phyloP scores from a whole-genome alignment of 73 alveolate species.

The Paramecium biaurelia region DNA sequence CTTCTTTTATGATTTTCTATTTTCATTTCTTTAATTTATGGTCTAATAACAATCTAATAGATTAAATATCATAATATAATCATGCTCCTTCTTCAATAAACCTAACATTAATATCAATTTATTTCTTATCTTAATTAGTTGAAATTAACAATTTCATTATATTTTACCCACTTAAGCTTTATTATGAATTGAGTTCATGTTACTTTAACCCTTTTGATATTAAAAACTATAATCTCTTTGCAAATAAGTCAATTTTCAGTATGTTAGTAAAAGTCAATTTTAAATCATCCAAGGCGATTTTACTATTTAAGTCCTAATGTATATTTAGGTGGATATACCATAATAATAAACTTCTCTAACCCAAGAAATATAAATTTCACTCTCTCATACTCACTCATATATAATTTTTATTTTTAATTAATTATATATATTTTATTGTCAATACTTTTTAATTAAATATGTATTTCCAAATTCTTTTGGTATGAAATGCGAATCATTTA shows the following conservation, averaged over 20 bases:
- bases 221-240: not conserved
- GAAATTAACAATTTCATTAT: not conserved
- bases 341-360: not conserved
- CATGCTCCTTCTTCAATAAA: not conserved
- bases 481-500: not conserved
- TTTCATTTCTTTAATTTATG: too few relatives aligned
- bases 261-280: not conserved
- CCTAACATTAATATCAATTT: not conserved
- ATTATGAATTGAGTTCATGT: not conserved
- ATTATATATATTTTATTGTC: not conserved
- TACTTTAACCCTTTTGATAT: not conserved
- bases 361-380: slow-evolving; percentile 15
- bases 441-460: not conserved
- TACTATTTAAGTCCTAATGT: slow-evolving; percentile 1
- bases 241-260: not conserved
- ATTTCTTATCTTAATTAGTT: not conserved
- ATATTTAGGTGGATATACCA: not conserved
- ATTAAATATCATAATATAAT: not conserved
- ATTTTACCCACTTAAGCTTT: not conserved
- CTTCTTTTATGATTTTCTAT: too few relatives aligned
- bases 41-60: too few relatives aligned
- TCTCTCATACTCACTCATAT: not conserved
- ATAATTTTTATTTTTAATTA: too few relatives aligned
- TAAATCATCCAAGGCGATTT: slow-evolving; percentile 13
- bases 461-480: not conserved